These are phyloP conservation scores for Fusarium caatingaense DNA, from an alignment of 2,329 filamentous ascomycete genomes.

Conservation along the genomic window DNA sequence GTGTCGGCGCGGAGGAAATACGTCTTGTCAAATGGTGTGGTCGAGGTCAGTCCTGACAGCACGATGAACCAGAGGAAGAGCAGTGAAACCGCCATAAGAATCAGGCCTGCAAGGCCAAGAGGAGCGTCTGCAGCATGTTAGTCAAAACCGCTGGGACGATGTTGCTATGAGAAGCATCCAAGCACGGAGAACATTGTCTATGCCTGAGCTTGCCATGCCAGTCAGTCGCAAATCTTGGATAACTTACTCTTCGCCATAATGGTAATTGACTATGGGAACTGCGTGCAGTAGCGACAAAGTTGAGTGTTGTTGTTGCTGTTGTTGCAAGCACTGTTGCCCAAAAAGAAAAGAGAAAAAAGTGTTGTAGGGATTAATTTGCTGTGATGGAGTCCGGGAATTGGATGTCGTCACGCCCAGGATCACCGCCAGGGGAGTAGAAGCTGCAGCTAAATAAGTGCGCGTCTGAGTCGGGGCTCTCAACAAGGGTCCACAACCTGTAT, in stretches of 20 bases:
- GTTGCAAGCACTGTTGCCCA: constrained; percentile 8
- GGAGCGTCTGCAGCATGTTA: constrained; percentile 51
- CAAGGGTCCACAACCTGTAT: constrained; percentile 2
- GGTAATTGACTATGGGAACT: not conserved
- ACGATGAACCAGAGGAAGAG: constrained; percentile 70
- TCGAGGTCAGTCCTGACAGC: constrained; percentile 63
- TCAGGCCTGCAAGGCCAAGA: constrained; percentile 57
- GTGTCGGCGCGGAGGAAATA: constrained; percentile 91
- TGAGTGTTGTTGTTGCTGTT: not conserved
- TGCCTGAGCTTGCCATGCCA: not conserved
- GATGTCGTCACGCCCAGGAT: constrained; percentile 40
- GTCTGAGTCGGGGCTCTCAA: not conserved
- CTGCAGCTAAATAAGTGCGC: constrained; percentile 23
- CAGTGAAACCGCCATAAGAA: constrained; percentile 63
- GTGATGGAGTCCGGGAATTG: constrained; percentile 8
- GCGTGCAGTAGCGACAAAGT: not conserved
- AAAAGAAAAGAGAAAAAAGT: not conserved
- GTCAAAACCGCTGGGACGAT: not conserved
- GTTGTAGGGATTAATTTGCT: constrained; percentile 21
- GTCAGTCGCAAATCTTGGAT: not conserved
- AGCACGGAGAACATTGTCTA: not conserved
- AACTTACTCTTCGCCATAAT: constrained; percentile 44
- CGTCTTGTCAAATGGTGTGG: constrained; percentile 74
- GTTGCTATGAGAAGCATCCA: not conserved
- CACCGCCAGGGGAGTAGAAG: constrained; percentile 19